Evolutionary conservation across 305 asterid species (phyloP).

Genomic region (Fraxinus greggii): DNA sequence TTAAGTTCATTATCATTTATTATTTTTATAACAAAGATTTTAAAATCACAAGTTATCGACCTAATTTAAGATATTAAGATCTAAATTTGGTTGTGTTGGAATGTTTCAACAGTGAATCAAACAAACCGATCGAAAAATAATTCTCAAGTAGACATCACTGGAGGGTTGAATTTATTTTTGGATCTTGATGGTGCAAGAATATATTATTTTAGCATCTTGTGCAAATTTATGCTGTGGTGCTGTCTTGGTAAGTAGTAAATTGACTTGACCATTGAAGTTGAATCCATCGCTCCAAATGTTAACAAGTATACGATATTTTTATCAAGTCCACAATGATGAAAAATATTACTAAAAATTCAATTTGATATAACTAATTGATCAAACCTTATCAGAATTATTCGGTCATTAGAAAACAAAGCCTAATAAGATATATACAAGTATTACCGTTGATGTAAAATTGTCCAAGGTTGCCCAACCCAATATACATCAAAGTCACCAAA

Average conservation of each 20-base stretch:
- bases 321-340: background rate
- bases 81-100: background rate
- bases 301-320: background rate
- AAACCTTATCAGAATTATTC: background rate
- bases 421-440: background rate
- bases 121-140: background rate
- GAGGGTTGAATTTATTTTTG: background rate
- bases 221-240: background rate
- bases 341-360: background rate
- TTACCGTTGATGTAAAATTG: background rate
- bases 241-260: background rate
- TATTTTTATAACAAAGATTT: background rate
- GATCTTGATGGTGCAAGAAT: background rate
- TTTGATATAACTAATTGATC: background rate
- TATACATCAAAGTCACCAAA: background rate
- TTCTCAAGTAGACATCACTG: background rate
- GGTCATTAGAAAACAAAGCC: background rate
- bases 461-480: slow-evolving; percentile 8
- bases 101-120: background rate
- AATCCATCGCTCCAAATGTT: background rate
- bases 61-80: background rate
- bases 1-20: background rate
- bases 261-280: background rate
- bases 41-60: background rate
- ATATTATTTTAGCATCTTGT: background rate